Percentiles rank a stretch among this genome's conserved stretches.
Conservation (phyloP, 495 filamentous ascomycete species). For the Choiromyces venosus region DNA sequence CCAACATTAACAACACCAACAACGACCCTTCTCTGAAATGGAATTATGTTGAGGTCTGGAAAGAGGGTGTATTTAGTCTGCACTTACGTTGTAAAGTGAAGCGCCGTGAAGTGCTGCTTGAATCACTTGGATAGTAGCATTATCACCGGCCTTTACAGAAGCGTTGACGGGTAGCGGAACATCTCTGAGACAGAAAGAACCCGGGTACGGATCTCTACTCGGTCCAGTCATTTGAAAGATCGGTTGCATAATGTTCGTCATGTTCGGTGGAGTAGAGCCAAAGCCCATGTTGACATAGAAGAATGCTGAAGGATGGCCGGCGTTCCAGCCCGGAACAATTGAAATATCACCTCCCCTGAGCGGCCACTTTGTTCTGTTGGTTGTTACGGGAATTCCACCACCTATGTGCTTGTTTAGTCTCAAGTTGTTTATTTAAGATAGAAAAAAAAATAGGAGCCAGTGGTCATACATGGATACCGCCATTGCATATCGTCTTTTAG, state of each 20-base stretch:
- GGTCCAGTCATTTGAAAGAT: constrained; percentile 86
- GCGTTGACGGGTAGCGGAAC: constrained; percentile 75
- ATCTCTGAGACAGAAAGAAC: constrained; percentile 83
- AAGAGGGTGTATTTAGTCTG: background rate
- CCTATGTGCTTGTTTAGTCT: constrained; percentile 50
- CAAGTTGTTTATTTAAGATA: background rate
- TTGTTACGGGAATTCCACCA: constrained; percentile 71
- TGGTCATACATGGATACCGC: constrained; percentile 87
- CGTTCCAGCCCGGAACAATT: constrained; percentile 90
- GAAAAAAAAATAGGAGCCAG: constrained; percentile 10
- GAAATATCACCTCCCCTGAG: constrained; percentile 76
- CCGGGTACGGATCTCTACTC: constrained; percentile 70
- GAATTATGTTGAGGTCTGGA: background rate
- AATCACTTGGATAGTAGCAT: constrained; percentile 91
- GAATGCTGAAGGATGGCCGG: constrained; percentile 75
- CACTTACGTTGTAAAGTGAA: constrained; percentile 78
- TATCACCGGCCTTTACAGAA: constrained; percentile 69
- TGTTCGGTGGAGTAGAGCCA: constrained; percentile 75
- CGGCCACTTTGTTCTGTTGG: constrained; percentile 89
- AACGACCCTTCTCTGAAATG: background rate
- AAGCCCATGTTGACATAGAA: constrained; percentile 93
- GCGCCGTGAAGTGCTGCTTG: constrained; percentile 88
- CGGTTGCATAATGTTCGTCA: constrained; percentile 75
- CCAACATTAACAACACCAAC: background rate
- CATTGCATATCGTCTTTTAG: constrained; percentile 92